Base-by-base conservation (phyloP, 164 flowering plant species). In the Liriodendron chinense region DNA sequence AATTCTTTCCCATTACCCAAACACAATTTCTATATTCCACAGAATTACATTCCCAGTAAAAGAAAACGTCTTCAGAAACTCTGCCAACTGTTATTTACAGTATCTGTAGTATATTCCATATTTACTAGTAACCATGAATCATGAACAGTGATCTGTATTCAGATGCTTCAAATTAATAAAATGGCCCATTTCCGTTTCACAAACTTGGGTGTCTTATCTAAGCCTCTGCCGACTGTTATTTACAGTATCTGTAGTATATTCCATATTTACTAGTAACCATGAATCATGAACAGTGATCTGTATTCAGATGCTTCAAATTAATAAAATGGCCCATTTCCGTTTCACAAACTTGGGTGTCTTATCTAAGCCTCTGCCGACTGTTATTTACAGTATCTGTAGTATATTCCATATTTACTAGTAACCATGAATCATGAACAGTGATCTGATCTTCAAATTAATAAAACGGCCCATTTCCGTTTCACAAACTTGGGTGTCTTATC, bases 121-220 rank as follows among this genome's bases (percentile, higher is more conserved):
- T 34, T 34, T 4, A 34, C 43, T 34, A 34, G 43, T 34, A 34
- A 34, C 43, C 43, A 34, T 34, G 43, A 34, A 34, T 61, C 23
- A n/a, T 61, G 64, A 34, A n/a, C 64, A 61, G 20, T 61, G 20
- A 18, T 61, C 9, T 18, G 64, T 61, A 22, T n/a, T 61, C 64
- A 61, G 7, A 18, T 61, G 9, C 64, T 61, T 61, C 16, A 22
- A 61, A 61, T 61, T 61, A n/a, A 61, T 61, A 18, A 61, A 20
- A 72, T 20, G 16, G n/a, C 20, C 20, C 48, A 34, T 34, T 43
- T 62, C 10, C 71, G 61, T 66, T 77, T 61, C 64, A 61, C 21
- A 4, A 61, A 16, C 64, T n/a, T 61, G 3, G 21, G 64, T 61
- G 21, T 18, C 20, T 61, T 22, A 61, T 61, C 21, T 8, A n/a